Percentiles rank a stretch among this genome's conserved stretches.
Conservation (phyloP, 345 rosid species). For the Gossypium turneri region DNA sequence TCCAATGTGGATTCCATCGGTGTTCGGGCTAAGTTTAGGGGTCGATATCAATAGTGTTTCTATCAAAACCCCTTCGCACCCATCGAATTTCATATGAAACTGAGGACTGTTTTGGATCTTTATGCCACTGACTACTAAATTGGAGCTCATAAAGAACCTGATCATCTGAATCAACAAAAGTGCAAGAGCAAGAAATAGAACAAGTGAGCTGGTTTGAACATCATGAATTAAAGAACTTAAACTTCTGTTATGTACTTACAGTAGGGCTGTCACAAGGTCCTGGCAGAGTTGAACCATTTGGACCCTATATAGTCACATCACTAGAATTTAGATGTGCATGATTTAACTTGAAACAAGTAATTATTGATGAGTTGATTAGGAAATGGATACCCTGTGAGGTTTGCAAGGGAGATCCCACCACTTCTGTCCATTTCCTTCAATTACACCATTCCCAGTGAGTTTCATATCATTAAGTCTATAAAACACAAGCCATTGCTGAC, state of each 20-base stretch:
- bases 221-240: neutral
- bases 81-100: slow-evolving; percentile 93
- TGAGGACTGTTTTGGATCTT: slow-evolving; percentile 90
- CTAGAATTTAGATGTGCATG: neutral
- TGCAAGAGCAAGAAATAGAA: neutral
- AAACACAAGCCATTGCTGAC: slow-evolving; percentile 86
- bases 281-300: slow-evolving; percentile 45
- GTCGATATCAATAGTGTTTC: slow-evolving; percentile 62
- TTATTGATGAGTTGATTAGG: neutral
- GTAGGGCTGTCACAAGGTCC: slow-evolving; percentile 89
- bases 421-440: slow-evolving; percentile 91
- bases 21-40: slow-evolving; percentile 93
- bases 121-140: slow-evolving; percentile 59
- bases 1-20: slow-evolving; percentile 84
- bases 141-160: slow-evolving; percentile 93
- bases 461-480: slow-evolving; percentile 61
- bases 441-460: slow-evolving; percentile 70
- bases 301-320: slow-evolving; percentile 48
- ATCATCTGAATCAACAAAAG: slow-evolving; percentile 47
- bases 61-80: slow-evolving; percentile 77
- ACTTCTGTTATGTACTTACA: slow-evolving; percentile 39
- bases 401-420: slow-evolving; percentile 99
- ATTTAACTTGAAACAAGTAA: neutral
- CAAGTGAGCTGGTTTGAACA: neutral
- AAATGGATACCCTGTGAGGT: slow-evolving; percentile 73